Evolutionary conservation across 2,329 filamentous ascomycete species (phyloP).

Genomic region (Sordariomycetes sp.): DNA sequence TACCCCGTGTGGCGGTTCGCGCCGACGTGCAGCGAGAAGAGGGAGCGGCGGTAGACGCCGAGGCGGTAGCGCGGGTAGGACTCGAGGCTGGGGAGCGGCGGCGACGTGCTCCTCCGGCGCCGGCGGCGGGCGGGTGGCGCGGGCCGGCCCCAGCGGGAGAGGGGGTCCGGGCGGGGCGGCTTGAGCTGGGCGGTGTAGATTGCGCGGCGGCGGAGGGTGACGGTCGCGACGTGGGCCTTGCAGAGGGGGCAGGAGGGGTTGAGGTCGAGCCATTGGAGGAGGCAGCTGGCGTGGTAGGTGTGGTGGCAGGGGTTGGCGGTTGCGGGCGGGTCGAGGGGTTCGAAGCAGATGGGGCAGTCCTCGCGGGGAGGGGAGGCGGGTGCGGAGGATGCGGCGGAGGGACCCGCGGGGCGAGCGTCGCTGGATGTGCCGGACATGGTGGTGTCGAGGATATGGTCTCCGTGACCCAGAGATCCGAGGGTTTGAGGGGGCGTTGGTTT

Average conservation of each 20-base stretch:
- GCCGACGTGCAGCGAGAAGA: conserved; percentile 75
- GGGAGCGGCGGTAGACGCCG: conserved; percentile 58
- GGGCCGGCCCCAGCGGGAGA: neutral
- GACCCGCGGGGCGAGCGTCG: neutral
- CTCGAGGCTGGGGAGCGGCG: neutral
- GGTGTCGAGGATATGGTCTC: no score
- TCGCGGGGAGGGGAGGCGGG: conserved; percentile 7
- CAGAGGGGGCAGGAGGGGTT: conserved; percentile 71
- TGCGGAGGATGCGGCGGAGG: neutral
- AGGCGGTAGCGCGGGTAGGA: conserved; percentile 35
- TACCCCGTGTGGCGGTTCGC: conserved; percentile 23
- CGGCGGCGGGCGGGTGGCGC: neutral
- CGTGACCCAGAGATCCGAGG: no score
- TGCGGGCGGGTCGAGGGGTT: conserved; percentile 41
- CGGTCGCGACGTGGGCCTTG: conserved; percentile 41
- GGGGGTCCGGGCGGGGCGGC: neutral
- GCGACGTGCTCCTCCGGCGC: neutral
- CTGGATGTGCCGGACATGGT: neutral
- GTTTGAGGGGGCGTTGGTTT: no score
- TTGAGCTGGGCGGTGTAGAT: neutral
- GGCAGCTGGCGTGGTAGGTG: conserved; percentile 75
- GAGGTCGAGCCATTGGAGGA: conserved; percentile 71
- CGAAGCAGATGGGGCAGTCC: conserved; percentile 82
- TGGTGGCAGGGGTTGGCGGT: conserved; percentile 73
- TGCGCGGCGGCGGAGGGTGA: conserved; percentile 23